A percentile compares a stretch with the other conserved stretches of the same genome.
phyloP scores from a whole-genome alignment of 768 basidiomycete genomes.

The Naganishia friedmannii region DNA sequence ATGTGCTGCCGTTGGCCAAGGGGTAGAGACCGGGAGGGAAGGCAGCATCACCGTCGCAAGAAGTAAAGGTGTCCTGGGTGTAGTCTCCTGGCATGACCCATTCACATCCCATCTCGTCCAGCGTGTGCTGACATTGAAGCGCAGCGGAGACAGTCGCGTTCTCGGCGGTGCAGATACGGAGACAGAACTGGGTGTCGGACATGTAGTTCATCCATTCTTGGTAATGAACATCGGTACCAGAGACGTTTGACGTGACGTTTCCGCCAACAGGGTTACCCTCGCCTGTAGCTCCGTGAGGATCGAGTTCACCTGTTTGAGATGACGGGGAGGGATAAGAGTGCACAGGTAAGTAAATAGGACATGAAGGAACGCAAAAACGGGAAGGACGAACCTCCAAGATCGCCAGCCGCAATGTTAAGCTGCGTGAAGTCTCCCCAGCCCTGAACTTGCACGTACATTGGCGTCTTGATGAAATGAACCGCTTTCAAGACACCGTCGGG shows the following conservation, averaged over 20 bases:
- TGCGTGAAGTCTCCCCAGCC: slow-evolving; percentile 58
- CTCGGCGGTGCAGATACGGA: slow-evolving; percentile 56
- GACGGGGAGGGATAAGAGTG: no score
- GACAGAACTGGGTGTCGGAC: slow-evolving; percentile 55
- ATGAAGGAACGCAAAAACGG: no score
- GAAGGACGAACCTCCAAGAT: no score
- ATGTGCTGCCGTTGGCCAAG: slow-evolving; percentile 48
- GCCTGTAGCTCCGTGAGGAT: slow-evolving; percentile 45
- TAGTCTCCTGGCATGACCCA: slow-evolving; percentile 36
- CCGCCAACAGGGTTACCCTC: slow-evolving; percentile 53
- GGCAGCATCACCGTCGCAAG: slow-evolving; percentile 55
- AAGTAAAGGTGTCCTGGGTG: slow-evolving; percentile 54
- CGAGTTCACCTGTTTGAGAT: slow-evolving; percentile 30
- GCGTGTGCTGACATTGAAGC: slow-evolving; percentile 49
- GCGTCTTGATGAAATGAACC: slow-evolving; percentile 60
- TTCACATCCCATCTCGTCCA: slow-evolving; percentile 51
- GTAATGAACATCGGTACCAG: slow-evolving; percentile 51
- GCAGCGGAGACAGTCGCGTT: slow-evolving; percentile 53
- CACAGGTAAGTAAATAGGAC: no score
- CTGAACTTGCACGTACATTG: slow-evolving; percentile 54
- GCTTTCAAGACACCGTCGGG: slow-evolving; percentile 53
- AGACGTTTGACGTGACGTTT: slow-evolving; percentile 52
- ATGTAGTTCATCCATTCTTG: slow-evolving; percentile 58
- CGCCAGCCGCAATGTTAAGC: slow-evolving; percentile 53
- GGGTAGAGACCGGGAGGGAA: slow-evolving; percentile 55